phyloP scores from a whole-genome alignment of 73 alveolate genomes.

The Blepharisma japonicum region DNA sequence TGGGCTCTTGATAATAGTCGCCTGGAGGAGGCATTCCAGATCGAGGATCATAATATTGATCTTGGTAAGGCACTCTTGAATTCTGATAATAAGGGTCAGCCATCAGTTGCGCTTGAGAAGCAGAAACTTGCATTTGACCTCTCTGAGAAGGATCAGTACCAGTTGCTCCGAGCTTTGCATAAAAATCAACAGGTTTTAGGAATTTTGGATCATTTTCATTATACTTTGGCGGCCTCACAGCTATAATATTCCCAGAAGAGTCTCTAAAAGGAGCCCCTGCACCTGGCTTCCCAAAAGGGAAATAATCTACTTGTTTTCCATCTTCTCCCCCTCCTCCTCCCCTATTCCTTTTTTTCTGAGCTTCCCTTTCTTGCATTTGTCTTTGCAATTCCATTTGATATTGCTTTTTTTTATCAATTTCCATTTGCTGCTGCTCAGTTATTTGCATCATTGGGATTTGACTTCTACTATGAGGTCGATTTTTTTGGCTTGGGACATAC shows the following conservation, averaged over 20 bases:
- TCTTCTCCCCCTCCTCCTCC: neutral
- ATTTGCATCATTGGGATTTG: too few species aligned
- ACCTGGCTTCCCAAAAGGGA: constrained; percentile 35
- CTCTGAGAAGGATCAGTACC: neutral
- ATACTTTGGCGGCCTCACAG: constrained; percentile 28
- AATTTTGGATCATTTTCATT: constrained; percentile 26
- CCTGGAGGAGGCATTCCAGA: neutral
- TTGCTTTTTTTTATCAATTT: neutral
- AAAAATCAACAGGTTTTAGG: neutral
- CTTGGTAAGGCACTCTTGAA: neutral
- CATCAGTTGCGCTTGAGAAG: neutral
- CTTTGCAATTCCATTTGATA: neutral
- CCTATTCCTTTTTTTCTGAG: neutral
- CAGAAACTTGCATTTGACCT: neutral
- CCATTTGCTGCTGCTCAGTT: neutral
- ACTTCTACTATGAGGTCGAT: neutral
- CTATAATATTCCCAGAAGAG: constrained; percentile 6
- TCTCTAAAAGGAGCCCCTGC: constrained; percentile 33
- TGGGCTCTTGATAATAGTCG: neutral
- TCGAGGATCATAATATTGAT: neutral
- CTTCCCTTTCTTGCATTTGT: neutral
- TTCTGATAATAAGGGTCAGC: neutral
- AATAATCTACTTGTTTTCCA: constrained; percentile 1
- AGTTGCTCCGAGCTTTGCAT: neutral
- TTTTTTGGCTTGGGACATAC: neutral